phyloP scores from a whole-genome alignment of 1,284 basidiomycete species.

The Ganoderma leucocontextum region DNA sequence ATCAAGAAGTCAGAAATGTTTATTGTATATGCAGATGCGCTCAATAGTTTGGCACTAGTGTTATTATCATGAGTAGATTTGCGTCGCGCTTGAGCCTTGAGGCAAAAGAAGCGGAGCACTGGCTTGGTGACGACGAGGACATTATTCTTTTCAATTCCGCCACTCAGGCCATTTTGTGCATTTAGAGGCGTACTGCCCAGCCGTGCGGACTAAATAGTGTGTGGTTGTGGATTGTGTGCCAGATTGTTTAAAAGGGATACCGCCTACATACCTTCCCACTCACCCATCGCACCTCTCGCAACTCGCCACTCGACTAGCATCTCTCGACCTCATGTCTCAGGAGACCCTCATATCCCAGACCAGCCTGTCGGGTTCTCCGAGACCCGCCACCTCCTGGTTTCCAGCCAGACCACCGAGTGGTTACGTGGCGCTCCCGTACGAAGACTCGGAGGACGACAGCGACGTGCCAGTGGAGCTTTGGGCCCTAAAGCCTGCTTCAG shows the following conservation, averaged over 20 bases:
- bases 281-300: background rate
- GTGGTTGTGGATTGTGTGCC: background rate
- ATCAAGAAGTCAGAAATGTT: background rate
- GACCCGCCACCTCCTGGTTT: background rate
- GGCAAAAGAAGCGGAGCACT: background rate
- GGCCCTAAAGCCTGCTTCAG: background rate
- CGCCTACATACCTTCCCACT: background rate
- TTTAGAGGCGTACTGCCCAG: background rate
- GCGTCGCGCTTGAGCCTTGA: background rate
- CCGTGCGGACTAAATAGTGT: background rate
- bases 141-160: background rate
- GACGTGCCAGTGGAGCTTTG: background rate
- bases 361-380: background rate
- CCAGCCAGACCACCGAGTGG: background rate
- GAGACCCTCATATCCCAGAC: background rate
- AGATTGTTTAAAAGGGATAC: background rate
- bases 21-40: background rate
- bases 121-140: background rate
- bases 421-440: background rate
- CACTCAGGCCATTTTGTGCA: background rate
- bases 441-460: background rate
- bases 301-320: background rate
- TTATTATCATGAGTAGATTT: background rate
- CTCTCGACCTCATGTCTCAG: background rate
- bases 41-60: background rate